phyloP scores from a whole-genome alignment of 768 basidiomycete genomes.

The Nevesoporus exiguus region DNA sequence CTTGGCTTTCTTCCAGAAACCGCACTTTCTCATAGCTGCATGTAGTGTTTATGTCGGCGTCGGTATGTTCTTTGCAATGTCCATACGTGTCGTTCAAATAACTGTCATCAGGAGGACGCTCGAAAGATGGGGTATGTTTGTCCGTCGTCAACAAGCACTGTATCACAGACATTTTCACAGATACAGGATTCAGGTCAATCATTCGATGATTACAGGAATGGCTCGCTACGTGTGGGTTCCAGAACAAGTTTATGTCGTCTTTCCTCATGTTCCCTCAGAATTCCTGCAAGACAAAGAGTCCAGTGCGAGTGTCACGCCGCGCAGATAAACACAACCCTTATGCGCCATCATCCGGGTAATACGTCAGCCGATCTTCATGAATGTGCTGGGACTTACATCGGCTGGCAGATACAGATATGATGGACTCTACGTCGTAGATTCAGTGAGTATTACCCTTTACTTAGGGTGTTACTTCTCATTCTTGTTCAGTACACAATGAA shows the following conservation, averaged over 20 bases:
- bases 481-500: neutral
- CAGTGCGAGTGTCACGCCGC: slow-evolving; percentile 38
- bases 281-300: slow-evolving; percentile 26
- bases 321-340: slow-evolving; percentile 5
- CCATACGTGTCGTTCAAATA: neutral
- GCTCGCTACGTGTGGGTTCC: slow-evolving; percentile 17
- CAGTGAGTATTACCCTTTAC: slow-evolving; percentile 10
- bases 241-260: neutral
- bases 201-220: slow-evolving; percentile 16
- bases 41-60: slow-evolving; percentile 35
- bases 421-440: slow-evolving; percentile 30
- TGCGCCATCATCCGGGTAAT: slow-evolving; percentile 26
- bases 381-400: neutral
- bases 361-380: neutral
- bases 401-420: slow-evolving; percentile 31
- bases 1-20: neutral
- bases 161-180: slow-evolving; percentile 10
- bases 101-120: slow-evolving; percentile 21
- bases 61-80: slow-evolving; percentile 12
- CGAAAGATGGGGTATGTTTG: neutral
- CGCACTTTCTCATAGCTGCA: neutral
- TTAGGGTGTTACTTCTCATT: neutral
- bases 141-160: neutral
- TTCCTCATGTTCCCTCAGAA: slow-evolving; percentile 19
- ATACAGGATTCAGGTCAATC: slow-evolving; percentile 24